phyloP scores from a whole-genome alignment of 2,329 filamentous ascomycete genomes.

The Emmonsia crescens region DNA sequence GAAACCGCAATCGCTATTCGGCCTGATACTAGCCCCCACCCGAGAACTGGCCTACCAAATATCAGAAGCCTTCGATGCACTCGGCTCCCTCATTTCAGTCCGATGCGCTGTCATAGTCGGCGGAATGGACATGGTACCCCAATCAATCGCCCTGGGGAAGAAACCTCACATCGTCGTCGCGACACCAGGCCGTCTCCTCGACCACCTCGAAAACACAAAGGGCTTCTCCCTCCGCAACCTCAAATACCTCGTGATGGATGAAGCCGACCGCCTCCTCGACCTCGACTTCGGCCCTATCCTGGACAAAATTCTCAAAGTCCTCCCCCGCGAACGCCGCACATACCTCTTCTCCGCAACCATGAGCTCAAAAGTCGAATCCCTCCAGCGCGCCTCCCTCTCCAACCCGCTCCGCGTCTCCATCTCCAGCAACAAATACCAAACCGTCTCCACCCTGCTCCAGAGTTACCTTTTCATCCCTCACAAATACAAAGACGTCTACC shows the following conservation, averaged over 20 bases:
- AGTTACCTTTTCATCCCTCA: slow-evolving; percentile 78
- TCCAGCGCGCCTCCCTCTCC: slow-evolving; percentile 78
- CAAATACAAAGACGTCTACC: slow-evolving; percentile 78
- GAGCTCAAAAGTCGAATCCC: slow-evolving; percentile 80
- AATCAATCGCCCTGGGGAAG: slow-evolving; percentile 85
- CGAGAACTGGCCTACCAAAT: slow-evolving; percentile 91
- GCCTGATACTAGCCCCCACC: slow-evolving; percentile 84
- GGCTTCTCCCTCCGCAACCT: slow-evolving; percentile 75
- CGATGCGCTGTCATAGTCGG: slow-evolving; percentile 79
- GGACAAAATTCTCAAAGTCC: slow-evolving; percentile 83
- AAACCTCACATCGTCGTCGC: slow-evolving; percentile 91
- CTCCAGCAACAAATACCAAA: slow-evolving; percentile 75
- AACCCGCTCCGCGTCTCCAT: slow-evolving; percentile 78
- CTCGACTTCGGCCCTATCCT: slow-evolving; percentile 88
- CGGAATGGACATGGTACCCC: slow-evolving; percentile 90
- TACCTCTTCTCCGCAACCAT: slow-evolving; percentile 93
- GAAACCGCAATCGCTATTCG: slow-evolving; percentile 73
- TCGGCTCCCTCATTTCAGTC: slow-evolving; percentile 80
- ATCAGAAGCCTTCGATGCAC: slow-evolving; percentile 71
- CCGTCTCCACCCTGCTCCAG: slow-evolving; percentile 78
- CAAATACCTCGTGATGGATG: slow-evolving; percentile 89
- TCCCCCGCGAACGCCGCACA: slow-evolving; percentile 66
- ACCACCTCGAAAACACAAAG: slow-evolving; percentile 94
- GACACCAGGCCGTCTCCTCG: slow-evolving; percentile 76
- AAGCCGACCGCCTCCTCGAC: slow-evolving; percentile 83